phyloP scores from a whole-genome alignment of 2,329 filamentous ascomycete species.

The Fusarium praegraminearum region DNA sequence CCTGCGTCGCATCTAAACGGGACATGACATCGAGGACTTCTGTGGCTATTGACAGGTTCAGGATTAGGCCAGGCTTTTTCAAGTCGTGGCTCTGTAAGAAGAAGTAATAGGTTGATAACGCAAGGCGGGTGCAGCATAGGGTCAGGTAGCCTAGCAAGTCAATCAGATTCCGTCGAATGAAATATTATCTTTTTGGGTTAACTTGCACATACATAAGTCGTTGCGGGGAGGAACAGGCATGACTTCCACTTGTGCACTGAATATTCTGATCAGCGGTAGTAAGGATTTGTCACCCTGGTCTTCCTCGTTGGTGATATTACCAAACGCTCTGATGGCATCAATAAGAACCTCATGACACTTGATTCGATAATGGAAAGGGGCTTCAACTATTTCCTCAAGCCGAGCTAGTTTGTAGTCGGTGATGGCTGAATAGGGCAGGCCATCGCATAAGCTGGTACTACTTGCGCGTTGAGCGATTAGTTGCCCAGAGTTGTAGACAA shows the following conservation, averaged over 20 bases:
- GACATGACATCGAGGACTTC: slow-evolving; percentile 6
- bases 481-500: neutral
- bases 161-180: neutral
- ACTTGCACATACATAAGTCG: neutral
- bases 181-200: neutral
- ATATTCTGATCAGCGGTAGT: slow-evolving; percentile 3
- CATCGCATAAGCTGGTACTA: slow-evolving; percentile 4
- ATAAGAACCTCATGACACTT: slow-evolving; percentile 3
- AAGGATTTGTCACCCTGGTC: neutral
- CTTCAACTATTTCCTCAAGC: neutral
- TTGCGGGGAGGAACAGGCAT: neutral
- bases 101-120: slow-evolving; percentile 6
- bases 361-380: neutral
- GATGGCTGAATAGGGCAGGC: neutral
- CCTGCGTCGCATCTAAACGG: slow-evolving; percentile 8
- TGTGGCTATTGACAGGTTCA: neutral
- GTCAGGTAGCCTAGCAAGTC: neutral
- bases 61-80: neutral
- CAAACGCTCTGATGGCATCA: slow-evolving; percentile 3
- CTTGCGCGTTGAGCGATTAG: neutral
- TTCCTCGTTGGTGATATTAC: neutral
- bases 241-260: slow-evolving; percentile 1
- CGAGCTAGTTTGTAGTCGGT: neutral
- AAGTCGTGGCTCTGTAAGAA: slow-evolving; percentile 1
- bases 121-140: neutral